phyloP scores from a whole-genome alignment of 2,329 filamentous ascomycete species.

The Neonectria punicea region DNA sequence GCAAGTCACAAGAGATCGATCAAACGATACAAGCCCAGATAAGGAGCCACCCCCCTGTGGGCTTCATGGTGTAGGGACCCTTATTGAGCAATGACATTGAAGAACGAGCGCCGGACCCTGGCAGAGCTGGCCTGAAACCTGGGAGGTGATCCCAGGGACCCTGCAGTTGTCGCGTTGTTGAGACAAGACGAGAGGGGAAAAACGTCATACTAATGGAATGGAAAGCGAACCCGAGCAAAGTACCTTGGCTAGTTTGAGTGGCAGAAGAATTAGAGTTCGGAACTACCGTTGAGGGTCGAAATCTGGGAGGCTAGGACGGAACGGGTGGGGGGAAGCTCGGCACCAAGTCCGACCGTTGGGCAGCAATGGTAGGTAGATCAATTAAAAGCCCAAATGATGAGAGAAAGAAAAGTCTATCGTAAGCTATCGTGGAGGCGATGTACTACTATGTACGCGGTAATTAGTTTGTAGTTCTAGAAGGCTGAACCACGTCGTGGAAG shows the following conservation, averaged over 20 bases:
- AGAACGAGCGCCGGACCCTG: background rate
- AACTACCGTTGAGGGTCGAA: background rate
- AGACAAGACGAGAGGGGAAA: background rate
- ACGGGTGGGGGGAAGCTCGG: background rate
- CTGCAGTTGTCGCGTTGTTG: slow-evolving; percentile 3
- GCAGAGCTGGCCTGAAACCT: background rate
- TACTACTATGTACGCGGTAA: too few relatives aligned
- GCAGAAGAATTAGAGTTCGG: background rate
- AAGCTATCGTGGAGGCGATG: background rate
- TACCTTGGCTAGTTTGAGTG: background rate
- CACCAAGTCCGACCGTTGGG: background rate
- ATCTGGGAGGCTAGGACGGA: background rate
- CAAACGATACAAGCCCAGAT: slow-evolving; percentile 5
- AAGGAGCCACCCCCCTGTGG: slow-evolving; percentile 7
- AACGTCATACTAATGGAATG: background rate
- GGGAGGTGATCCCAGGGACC: background rate
- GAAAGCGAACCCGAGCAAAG: background rate
- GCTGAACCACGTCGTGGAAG: background rate
- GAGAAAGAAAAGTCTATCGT: background rate
- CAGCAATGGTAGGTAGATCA: background rate
- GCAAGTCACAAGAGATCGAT: background rate
- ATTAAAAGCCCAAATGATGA: background rate
- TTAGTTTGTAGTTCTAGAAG: background rate
- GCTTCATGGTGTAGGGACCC: background rate
- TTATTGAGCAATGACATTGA: background rate